Percentiles rank a stretch among this genome's conserved stretches.
phyloP scores from a whole-genome alignment of 805 yeast species.

The Wilhelminamyces savonicus region DNA sequence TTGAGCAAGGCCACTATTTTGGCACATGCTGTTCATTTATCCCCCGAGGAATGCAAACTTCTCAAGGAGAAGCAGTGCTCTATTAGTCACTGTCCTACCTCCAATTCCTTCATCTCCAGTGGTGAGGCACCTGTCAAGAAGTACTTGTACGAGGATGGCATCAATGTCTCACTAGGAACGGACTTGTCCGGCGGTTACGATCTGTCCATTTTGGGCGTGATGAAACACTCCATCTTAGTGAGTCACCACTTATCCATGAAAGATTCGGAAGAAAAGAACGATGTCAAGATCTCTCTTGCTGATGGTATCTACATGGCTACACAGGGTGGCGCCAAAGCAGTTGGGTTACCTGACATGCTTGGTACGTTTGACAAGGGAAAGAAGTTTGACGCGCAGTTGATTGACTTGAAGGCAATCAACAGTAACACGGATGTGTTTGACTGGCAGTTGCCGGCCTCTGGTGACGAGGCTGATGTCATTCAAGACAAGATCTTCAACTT shows the following conservation, averaged over 20 bases:
- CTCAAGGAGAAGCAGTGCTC: slow-evolving; percentile 56
- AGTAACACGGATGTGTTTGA: slow-evolving; percentile 71
- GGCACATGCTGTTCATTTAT: slow-evolving; percentile 84
- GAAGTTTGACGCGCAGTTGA: slow-evolving; percentile 75
- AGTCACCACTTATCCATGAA: slow-evolving; percentile 34
- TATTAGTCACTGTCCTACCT: slow-evolving; percentile 88
- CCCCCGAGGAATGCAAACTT: slow-evolving; percentile 55
- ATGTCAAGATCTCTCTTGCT: slow-evolving; percentile 49
- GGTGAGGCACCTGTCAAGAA: slow-evolving; percentile 80
- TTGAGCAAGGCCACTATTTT: slow-evolving; percentile 63
- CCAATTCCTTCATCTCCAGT: slow-evolving; percentile 80
- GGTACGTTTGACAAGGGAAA: slow-evolving; percentile 78
- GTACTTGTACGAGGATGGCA: slow-evolving; percentile 53
- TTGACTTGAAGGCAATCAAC: slow-evolving; percentile 49
- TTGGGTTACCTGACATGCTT: slow-evolving; percentile 46
- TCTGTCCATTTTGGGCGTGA: slow-evolving; percentile 29
- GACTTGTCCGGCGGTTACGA: slow-evolving; percentile 40
- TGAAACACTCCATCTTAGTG: slow-evolving; percentile 30
- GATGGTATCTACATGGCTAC: slow-evolving; percentile 83
- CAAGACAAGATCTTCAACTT: slow-evolving; percentile 44
- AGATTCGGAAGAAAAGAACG: slow-evolving; percentile 31
- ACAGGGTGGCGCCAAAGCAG: slow-evolving; percentile 80
- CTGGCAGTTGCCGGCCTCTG: slow-evolving; percentile 51
- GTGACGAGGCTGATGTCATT: slow-evolving; percentile 4
- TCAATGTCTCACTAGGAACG: slow-evolving; percentile 67